Evolutionary conservation across 768 basidiomycete genomes (phyloP).

Genomic region (Auricularia sp.): DNA sequence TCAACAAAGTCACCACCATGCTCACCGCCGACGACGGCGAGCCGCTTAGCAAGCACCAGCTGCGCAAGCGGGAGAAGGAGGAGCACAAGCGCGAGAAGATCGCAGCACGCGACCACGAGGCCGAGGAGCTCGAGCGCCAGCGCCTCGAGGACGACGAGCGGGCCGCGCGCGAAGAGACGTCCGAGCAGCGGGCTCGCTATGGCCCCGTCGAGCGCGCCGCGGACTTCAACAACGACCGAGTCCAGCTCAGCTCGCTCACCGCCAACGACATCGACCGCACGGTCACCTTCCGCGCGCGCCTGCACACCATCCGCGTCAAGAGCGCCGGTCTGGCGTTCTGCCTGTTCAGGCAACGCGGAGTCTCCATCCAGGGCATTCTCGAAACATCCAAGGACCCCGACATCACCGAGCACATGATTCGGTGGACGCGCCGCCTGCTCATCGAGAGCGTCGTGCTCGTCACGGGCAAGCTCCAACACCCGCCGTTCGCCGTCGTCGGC

Average conservation of each 20-base stretch:
- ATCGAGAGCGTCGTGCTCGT: slow-evolving; percentile 37
- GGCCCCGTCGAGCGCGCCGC: neutral
- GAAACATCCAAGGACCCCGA: slow-evolving; percentile 4
- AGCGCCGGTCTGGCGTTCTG: slow-evolving; percentile 10
- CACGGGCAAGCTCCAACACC: slow-evolving; percentile 16
- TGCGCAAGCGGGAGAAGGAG: neutral
- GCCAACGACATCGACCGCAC: neutral
- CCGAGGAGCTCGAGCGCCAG: neutral
- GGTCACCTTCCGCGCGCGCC: neutral
- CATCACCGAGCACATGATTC: slow-evolving; percentile 38
- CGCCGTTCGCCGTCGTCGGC: slow-evolving; percentile 26
- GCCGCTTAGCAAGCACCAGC: neutral
- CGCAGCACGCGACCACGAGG: neutral
- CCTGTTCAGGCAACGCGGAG: slow-evolving; percentile 11
- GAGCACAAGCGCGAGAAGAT: slow-evolving; percentile 1
- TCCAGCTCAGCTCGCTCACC: neutral
- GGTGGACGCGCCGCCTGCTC: slow-evolving; percentile 29
- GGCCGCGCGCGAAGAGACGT: neutral
- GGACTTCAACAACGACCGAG: neutral
- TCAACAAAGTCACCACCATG: neutral
- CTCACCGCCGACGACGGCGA: neutral
- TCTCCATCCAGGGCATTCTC: slow-evolving; percentile 14
- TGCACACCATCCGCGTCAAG: neutral
- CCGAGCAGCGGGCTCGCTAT: neutral
- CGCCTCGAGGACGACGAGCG: neutral